Evolutionary conservation across 805 yeast species (phyloP), one percentile per base, ranked within the genome.

Genomic region (Starmerella bacillaris): DNA sequence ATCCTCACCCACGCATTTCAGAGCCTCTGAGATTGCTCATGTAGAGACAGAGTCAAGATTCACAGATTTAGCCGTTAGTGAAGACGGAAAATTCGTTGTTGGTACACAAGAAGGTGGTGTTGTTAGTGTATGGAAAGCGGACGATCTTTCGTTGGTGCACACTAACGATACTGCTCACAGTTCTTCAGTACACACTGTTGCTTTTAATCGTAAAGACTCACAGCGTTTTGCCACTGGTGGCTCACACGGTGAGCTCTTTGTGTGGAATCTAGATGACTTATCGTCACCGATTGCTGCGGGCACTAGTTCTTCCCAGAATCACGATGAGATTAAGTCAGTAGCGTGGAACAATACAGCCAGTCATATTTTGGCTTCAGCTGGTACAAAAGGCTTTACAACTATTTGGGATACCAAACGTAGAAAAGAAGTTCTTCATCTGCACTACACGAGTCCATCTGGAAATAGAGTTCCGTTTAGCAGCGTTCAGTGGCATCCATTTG

Each of bases 401-500:
- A 74, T 89, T 45, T 89, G 95, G 95, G 96, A 89, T 58, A 63
- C 84, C 45, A 78, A 78, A 51, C 72, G 83, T 27, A 76, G 74
- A 53, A 70, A 80, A 50, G 95, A 86, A 58, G 93, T 86, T 18
- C 61, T 89, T 41, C 94, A 82, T 55, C 65, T 89, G 53, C 68
- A 72, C 37, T 79, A 80, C 55, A 61, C 73, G 17, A 59, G 69
- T 9, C 54, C 63, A 3, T 15, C 39, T 16, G 54, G 62, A 20
- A 33, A 39, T 24, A 68, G 76, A 50, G 75, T 83, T 18, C 75
- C 74, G 37, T 66, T 86, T 34, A 72, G 92, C 24, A 67, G 69
- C 40, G 92, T 89, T 11, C 82, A 76, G 39, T 89, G 99, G 99
- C 95, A 89, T 56, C 98, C 99, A 37, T 59, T 67, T 30, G 75